These are phyloP conservation scores for Mycocentrospora acerina DNA, from an alignment of 2,329 filamentous ascomycete species.

Conservation along the genomic window DNA sequence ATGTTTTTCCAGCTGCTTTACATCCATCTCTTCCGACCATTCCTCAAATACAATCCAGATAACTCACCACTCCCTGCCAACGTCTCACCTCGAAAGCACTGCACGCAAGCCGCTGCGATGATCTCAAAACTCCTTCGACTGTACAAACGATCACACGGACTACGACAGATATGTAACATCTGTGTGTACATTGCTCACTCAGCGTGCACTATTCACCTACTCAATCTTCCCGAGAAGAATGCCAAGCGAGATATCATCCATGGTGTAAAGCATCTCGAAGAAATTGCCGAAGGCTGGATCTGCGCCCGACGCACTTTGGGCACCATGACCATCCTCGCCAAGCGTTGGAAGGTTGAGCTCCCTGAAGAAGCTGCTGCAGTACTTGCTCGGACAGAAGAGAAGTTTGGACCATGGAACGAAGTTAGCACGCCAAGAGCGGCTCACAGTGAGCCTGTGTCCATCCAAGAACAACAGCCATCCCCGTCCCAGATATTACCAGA, in stretches of 20 bases:
- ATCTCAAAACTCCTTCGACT: constrained; percentile 93
- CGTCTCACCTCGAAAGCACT: constrained; percentile 86
- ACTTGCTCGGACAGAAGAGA: constrained; percentile 75
- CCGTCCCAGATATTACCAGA: constrained; percentile 26
- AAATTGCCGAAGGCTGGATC: constrained; percentile 93
- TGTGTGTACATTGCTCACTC: constrained; percentile 95
- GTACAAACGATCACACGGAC: constrained; percentile 88
- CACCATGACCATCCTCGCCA: constrained; percentile 79
- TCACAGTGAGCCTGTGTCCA: constrained; percentile 17
- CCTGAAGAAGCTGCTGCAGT: constrained; percentile 79
- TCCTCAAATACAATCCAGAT: constrained; percentile 82
- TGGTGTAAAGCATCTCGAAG: constrained; percentile 86
- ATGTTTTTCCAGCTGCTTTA: constrained; percentile 98
- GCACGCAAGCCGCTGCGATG: constrained; percentile 82
- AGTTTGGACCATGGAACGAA: constrained; percentile 66
- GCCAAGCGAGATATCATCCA: constrained; percentile 87
- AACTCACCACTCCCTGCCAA: constrained; percentile 82
- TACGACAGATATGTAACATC: constrained; percentile 94
- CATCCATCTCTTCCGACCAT: constrained; percentile 93
- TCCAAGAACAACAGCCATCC: constrained; percentile 17
- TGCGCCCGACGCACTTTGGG: constrained; percentile 82
- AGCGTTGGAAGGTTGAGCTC: constrained; percentile 87
- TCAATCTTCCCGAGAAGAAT: constrained; percentile 91
- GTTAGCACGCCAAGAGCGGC: constrained; percentile 28
- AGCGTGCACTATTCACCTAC: constrained; percentile 89